These are phyloP conservation scores for Heliocybe sulcata DNA, from an alignment of 1,284 basidiomycete species.

Conservation along the genomic window DNA sequence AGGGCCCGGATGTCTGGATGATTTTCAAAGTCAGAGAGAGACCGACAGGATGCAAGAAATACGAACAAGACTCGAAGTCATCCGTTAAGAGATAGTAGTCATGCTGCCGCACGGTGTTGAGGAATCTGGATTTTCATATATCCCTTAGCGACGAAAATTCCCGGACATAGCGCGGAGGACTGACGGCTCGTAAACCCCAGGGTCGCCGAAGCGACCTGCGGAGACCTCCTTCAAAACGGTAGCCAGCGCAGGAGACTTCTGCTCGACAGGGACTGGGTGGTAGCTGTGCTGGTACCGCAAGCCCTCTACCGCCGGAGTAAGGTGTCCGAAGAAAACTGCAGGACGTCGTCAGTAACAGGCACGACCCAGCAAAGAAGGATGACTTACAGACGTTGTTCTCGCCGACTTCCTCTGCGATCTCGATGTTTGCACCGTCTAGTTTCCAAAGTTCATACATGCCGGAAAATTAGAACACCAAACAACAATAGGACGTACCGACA, in stretches of 20 bases:
- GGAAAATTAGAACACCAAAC: not conserved
- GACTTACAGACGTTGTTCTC: constrained; percentile 64
- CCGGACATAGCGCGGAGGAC: constrained; percentile 20
- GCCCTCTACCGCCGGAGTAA: constrained; percentile 78
- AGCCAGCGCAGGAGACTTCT: constrained; percentile 77
- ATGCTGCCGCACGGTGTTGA: constrained; percentile 70
- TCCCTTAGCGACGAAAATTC: too few species aligned
- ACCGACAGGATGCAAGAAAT: constrained; percentile 8
- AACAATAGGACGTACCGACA: constrained; percentile 36
- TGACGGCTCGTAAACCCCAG: constrained; percentile 69
- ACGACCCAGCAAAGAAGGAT: not conserved
- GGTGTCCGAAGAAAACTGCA: constrained; percentile 76
- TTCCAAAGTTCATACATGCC: not conserved
- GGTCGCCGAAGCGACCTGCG: constrained; percentile 71
- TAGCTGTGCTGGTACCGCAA: constrained; percentile 80
- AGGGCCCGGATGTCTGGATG: constrained; percentile 69
- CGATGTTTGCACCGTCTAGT: constrained; percentile 87
- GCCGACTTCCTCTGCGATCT: constrained; percentile 88
- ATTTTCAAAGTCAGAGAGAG: not conserved
- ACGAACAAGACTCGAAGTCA: constrained; percentile 84
- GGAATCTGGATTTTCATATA: constrained; percentile 31
- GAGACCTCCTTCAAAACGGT: constrained; percentile 69
- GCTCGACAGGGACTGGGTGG: constrained; percentile 69
- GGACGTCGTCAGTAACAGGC: not conserved
- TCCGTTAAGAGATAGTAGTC: constrained; percentile 83